Percentiles rank a stretch among this genome's conserved stretches.
These are phyloP conservation scores for Sordariomycetes sp. DNA, from an alignment of 2,329 filamentous ascomycete species.

Conservation along the genomic window DNA sequence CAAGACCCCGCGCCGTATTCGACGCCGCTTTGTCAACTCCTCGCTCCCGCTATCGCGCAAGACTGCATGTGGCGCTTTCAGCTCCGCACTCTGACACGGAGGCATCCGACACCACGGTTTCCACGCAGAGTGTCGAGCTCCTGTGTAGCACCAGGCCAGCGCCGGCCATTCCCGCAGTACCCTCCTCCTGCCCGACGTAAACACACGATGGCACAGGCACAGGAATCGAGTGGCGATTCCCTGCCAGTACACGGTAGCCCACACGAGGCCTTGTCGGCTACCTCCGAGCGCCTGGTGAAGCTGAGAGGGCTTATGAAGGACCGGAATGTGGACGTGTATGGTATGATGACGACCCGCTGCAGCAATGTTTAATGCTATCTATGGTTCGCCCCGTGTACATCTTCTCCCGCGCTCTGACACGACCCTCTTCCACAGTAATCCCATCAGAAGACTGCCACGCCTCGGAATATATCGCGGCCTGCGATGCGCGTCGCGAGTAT, in stretches of 20 bases:
- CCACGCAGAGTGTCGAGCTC: background rate
- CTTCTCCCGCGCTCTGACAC: background rate
- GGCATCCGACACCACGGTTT: background rate
- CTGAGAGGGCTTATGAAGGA: slow-evolving; percentile 81
- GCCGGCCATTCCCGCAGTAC: background rate
- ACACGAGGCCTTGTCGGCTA: slow-evolving; percentile 23
- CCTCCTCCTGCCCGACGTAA: background rate
- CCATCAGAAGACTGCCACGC: slow-evolving; percentile 96
- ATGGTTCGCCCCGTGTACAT: background rate
- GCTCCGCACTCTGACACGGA: background rate
- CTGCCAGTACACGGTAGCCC: background rate
- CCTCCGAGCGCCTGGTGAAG: slow-evolving; percentile 61
- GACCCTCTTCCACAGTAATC: slow-evolving; percentile 53
- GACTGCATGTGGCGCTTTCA: background rate
- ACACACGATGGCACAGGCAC: slow-evolving; percentile 1
- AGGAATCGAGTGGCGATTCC: background rate
- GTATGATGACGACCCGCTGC: slow-evolving; percentile 20
- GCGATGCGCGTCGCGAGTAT: slow-evolving; percentile 81
- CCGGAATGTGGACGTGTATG: slow-evolving; percentile 81
- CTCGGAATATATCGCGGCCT: slow-evolving; percentile 96
- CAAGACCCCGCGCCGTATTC: background rate
- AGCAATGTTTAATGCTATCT: background rate
- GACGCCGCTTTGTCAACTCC: background rate
- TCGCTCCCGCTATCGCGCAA: background rate
- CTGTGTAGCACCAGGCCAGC: background rate